Evolutionary conservation across 2,329 filamentous ascomycete genomes (phyloP).

Genomic region (Colletotrichum nymphaeae): DNA sequence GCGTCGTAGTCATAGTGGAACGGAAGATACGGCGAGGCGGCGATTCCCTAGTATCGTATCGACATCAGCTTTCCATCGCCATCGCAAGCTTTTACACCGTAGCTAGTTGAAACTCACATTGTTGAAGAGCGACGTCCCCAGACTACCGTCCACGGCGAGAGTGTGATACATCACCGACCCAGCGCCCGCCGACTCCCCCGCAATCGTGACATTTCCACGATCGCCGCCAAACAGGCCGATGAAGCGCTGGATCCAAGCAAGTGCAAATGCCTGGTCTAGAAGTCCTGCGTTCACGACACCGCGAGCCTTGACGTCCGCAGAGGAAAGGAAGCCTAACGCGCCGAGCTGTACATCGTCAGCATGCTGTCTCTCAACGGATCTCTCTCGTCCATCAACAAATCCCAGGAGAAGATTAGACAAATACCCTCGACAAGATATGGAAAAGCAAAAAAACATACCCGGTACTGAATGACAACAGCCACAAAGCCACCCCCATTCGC

Average conservation of each 20-base stretch:
- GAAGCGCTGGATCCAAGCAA: conserved; percentile 63
- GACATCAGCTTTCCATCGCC: no score
- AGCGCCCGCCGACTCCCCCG: conserved; percentile 64
- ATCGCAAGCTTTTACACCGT: no score
- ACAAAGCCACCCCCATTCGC: conserved; percentile 47
- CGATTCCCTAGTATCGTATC: conserved; percentile 2
- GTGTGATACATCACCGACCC: conserved; percentile 59
- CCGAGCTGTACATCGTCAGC: conserved; percentile 45
- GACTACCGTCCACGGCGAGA: conserved; percentile 56
- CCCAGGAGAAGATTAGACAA: not conserved
- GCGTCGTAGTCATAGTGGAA: conserved; percentile 19
- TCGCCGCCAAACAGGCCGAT: conserved; percentile 64
- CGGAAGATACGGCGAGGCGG: conserved; percentile 25
- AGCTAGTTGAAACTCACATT: conserved; percentile 3
- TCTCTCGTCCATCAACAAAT: not conserved
- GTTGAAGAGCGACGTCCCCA: conserved; percentile 54
- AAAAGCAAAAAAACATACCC: conserved; percentile 47
- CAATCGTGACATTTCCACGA: conserved; percentile 58
- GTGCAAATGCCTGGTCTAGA: conserved; percentile 59
- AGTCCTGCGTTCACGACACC: conserved; percentile 59
- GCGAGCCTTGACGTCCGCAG: conserved; percentile 49
- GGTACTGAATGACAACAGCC: conserved; percentile 52
- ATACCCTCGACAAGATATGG: not conserved
- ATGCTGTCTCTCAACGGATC: not conserved
- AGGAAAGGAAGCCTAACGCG: conserved; percentile 57